These are phyloP conservation scores for Globisporangium middletonii DNA, from an alignment of 352 stramenopile genomes.

Conservation along the genomic window DNA sequence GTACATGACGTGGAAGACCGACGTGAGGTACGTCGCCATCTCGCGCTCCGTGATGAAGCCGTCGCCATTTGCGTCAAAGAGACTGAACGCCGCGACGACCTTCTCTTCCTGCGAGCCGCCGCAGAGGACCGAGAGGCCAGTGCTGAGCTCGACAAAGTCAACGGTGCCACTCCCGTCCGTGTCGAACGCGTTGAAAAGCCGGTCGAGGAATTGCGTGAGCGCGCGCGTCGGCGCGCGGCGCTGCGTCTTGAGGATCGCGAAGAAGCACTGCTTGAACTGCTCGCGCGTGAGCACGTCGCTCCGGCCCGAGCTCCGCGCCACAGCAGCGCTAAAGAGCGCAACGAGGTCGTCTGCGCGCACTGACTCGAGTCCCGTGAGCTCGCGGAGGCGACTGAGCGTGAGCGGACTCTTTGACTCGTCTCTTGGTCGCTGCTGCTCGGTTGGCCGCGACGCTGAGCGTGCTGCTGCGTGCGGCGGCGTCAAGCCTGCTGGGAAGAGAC, in stretches of 20 bases:
- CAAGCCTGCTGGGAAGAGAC: slow-evolving; percentile 1
- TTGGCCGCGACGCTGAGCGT: slow-evolving; percentile 1
- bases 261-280: slow-evolving; percentile 68
- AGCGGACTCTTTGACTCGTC: slow-evolving; percentile 8
- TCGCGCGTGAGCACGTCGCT: slow-evolving; percentile 39
- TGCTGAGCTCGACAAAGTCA: slow-evolving; percentile 75
- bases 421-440: background rate
- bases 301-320: slow-evolving; percentile 2
- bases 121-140: slow-evolving; percentile 71
- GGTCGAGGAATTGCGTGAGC: slow-evolving; percentile 59
- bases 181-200: slow-evolving; percentile 78
- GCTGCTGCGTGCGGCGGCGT: slow-evolving; percentile 3
- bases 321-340: slow-evolving; percentile 40
- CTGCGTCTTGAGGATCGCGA: slow-evolving; percentile 51
- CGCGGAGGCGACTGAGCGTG: slow-evolving; percentile 28
- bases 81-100: slow-evolving; percentile 68
- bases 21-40: slow-evolving; percentile 77
- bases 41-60: slow-evolving; percentile 80
- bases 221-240: slow-evolving; percentile 40
- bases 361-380: slow-evolving; percentile 45
- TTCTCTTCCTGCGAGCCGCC: slow-evolving; percentile 71
- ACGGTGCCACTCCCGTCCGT: slow-evolving; percentile 54
- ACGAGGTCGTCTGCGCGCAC: slow-evolving; percentile 58
- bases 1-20: slow-evolving; percentile 70
- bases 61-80: slow-evolving; percentile 80